Evolutionary conservation across 129 eudicot genomes (phyloP), one percentile per base, ranked within the genome.

Genomic region (Kitagawia praeruptora): DNA sequence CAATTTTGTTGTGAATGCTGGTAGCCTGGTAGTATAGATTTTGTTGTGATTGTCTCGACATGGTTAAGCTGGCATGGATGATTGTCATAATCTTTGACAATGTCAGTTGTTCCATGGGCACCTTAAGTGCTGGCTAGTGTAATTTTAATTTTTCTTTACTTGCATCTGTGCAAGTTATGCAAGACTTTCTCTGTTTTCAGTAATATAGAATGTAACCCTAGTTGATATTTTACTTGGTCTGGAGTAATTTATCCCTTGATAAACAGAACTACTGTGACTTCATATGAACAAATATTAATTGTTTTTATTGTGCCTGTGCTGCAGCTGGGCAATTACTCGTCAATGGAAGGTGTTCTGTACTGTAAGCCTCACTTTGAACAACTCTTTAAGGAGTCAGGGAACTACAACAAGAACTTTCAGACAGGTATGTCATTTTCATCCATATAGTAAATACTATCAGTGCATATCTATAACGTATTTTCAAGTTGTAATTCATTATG

Each of bases 311-410:
- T 83, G 54, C 13, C 74, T 25, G 80, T 75, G 8, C 41, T 87
- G 54, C 92, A 94, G 98, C 83, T 94, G 85, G 88, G 97, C 87
- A 94, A 81, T 79, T 94, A 84, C 86, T 94, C 98, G 58, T 94
- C 98, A 21, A 94, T 94, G 97, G 98, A 94, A 82, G 98, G 98
- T 18, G 97, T 90, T 56, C 91, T 92, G 78, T 92, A 92, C 89
- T 94, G 98, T 86, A 94, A 94, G 88, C 97, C 98, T 87, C 98
- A 94, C 87, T 94, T 88, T 83, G 97, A 94, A 90, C 98, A 94
- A 85, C 96, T 94, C 78, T 94, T 86, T 83, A 94, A 94, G 92
- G 96, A 94, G 84, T 78, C 96, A 9, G 98, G 98, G 83, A 94
- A 83, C 75, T 94, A 89, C 91, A 92, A 85, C 97, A 94, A 94